These are phyloP conservation scores for Aspergillus bertholletiae DNA, from an alignment of 495 filamentous ascomycete genomes.

Conservation along the genomic window DNA sequence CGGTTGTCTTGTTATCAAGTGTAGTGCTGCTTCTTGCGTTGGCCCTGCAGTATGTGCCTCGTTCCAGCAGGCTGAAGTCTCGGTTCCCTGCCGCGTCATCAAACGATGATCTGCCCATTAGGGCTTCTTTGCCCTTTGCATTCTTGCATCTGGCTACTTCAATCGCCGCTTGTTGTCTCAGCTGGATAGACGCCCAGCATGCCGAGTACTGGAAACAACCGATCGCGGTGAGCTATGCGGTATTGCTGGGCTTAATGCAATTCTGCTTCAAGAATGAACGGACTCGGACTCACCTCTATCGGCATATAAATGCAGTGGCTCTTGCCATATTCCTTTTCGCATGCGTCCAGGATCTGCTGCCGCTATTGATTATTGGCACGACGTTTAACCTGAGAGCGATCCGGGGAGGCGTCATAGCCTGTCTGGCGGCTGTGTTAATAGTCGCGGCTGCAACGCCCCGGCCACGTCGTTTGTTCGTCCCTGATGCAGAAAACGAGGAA, in stretches of 20 bases:
- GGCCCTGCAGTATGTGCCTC: constrained; percentile 1
- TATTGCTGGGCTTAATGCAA: constrained; percentile 9
- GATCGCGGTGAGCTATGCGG: constrained; percentile 16
- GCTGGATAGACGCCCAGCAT: constrained; percentile 9
- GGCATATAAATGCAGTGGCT: constrained; percentile 16
- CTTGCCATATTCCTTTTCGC: constrained; percentile 9
- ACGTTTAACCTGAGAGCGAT: constrained; percentile 11
- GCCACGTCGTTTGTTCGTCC: constrained; percentile 9
- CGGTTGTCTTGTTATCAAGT: constrained; percentile 6
- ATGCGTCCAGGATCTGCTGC: constrained; percentile 12
- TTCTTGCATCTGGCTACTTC: constrained; percentile 15
- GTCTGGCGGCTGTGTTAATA: constrained; percentile 11
- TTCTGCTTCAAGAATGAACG: constrained; percentile 2
- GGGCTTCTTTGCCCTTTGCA: constrained; percentile 11
- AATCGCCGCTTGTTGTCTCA: constrained; percentile 11
- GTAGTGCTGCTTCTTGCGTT: constrained; percentile 7
- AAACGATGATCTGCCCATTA: background rate
- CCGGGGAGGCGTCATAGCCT: constrained; percentile 6
- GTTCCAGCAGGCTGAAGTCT: constrained; percentile 1
- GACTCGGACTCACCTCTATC: constrained; percentile 9
- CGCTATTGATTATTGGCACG: constrained; percentile 17
- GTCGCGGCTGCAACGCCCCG: constrained; percentile 16
- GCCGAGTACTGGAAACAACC: constrained; percentile 14
- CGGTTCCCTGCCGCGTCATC: background rate
- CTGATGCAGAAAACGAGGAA: constrained; percentile 7